These are phyloP conservation scores for Colletotrichum eremochloae DNA, from an alignment of 2,329 filamentous ascomycete species.

Conservation along the genomic window DNA sequence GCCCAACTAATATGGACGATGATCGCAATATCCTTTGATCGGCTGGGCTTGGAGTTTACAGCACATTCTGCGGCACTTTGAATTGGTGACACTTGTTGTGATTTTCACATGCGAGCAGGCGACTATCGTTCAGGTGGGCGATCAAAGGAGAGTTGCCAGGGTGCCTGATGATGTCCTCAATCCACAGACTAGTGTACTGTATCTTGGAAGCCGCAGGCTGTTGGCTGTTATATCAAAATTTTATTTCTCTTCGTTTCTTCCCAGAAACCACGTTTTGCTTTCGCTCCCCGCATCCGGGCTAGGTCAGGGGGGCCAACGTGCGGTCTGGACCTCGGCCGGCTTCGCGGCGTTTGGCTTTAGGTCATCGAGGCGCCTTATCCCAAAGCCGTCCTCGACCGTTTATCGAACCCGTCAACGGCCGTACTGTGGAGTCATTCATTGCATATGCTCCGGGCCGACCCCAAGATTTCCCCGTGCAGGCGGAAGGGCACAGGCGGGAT, in stretches of 20 bases:
- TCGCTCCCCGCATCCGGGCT: background rate
- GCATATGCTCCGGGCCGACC: constrained; percentile 6
- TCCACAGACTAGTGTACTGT: background rate
- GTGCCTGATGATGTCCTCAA: constrained; percentile 9
- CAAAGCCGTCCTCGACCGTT: constrained; percentile 10
- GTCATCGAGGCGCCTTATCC: background rate
- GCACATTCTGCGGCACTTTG: constrained; percentile 27
- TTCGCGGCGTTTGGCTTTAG: constrained; percentile 2
- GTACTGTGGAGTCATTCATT: constrained; percentile 6
- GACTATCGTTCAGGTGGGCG: constrained; percentile 25
- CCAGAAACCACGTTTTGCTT: background rate
- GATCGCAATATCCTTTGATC: constrained; percentile 31
- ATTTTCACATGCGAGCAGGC: constrained; percentile 36
- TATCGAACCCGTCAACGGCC: constrained; percentile 11
- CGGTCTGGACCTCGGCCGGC: background rate
- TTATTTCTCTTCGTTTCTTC: background rate
- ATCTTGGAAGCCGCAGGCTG: constrained; percentile 2
- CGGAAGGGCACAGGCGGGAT: background rate
- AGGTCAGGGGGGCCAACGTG: constrained; percentile 8
- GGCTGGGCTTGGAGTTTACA: constrained; percentile 24
- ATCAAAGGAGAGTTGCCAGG: background rate
- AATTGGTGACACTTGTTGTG: constrained; percentile 31
- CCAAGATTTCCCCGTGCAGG: background rate
- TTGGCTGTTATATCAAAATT: background rate
- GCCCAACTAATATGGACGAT: constrained; percentile 2